Conservation (phyloP, 2,329 filamentous ascomycete species). For the Monosporascus sp. region DNA sequence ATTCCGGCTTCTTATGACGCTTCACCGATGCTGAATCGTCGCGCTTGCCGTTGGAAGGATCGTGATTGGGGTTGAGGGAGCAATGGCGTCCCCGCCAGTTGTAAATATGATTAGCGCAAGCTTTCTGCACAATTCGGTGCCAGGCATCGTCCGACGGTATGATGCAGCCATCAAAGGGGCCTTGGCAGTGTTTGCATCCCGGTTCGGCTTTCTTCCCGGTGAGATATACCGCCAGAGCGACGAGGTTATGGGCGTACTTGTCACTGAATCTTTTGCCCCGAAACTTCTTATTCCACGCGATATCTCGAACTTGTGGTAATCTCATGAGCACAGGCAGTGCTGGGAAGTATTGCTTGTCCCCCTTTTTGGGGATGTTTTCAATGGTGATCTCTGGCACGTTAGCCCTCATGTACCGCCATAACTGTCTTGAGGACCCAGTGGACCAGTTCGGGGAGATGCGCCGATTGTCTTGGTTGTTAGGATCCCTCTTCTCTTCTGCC, state of each 20-base stretch:
- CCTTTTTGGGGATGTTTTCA: background rate
- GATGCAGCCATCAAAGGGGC: constrained; percentile 3
- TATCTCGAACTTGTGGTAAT: background rate
- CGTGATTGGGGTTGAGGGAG: background rate
- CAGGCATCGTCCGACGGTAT: background rate
- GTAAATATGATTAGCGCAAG: constrained; percentile 4
- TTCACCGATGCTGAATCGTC: too few species aligned
- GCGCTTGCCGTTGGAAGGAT: too few species aligned
- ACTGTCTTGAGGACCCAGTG: too few species aligned
- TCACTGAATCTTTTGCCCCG: constrained; percentile 9
- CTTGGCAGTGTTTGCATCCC: constrained; percentile 1
- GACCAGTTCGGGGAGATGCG: too few species aligned
- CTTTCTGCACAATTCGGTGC: background rate
- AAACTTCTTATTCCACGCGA: constrained; percentile 6
- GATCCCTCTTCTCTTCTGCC: too few species aligned
- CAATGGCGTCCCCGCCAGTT: constrained; percentile 1
- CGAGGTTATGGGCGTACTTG: background rate
- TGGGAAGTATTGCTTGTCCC: background rate
- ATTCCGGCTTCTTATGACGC: too few species aligned
- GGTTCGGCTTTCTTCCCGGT: constrained; percentile 1
- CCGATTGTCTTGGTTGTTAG: too few species aligned
- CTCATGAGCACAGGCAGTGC: background rate
- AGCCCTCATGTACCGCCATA: background rate
- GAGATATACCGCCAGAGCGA: constrained; percentile 1
- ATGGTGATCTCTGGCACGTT: background rate